phyloP scores from a whole-genome alignment of 768 basidiomycete genomes.

The Tubosaeta sp. region DNA sequence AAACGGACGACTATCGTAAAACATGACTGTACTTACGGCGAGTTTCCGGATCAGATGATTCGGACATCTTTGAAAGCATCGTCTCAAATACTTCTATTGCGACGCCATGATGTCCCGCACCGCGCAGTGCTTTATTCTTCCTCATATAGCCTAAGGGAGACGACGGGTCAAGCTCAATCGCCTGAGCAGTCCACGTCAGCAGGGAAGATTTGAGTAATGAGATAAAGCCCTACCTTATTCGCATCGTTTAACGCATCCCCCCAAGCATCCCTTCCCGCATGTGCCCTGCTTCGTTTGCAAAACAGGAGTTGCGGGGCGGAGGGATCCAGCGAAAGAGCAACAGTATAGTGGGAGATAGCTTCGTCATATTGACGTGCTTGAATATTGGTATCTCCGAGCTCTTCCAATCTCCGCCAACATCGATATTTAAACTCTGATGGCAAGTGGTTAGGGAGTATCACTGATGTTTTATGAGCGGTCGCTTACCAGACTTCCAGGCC shows the following conservation, averaged over 20 bases:
- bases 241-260: slow-evolving; percentile 8
- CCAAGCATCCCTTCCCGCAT: background rate
- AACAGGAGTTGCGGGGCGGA: background rate
- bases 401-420: background rate
- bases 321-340: slow-evolving; percentile 1
- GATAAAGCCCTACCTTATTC: background rate
- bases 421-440: background rate
- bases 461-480: background rate
- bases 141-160: slow-evolving; percentile 9
- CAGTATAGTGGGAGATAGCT: slow-evolving; percentile 6
- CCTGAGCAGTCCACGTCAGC: background rate
- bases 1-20: background rate
- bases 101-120: background rate
- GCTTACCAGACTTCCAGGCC: slow-evolving; percentile 2
- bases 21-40: background rate
- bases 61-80: slow-evolving; percentile 5
- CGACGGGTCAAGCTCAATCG: slow-evolving; percentile 5
- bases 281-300: slow-evolving; percentile 7
- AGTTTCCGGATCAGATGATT: background rate
- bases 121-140: slow-evolving; percentile 5
- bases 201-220: background rate
- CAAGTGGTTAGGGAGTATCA: background rate
- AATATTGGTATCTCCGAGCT: background rate
- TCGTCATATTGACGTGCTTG: background rate
- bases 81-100: slow-evolving; percentile 3